phyloP scores from a whole-genome alignment of 139 green algal species.

The Prasinococcaceae sp. region DNA sequence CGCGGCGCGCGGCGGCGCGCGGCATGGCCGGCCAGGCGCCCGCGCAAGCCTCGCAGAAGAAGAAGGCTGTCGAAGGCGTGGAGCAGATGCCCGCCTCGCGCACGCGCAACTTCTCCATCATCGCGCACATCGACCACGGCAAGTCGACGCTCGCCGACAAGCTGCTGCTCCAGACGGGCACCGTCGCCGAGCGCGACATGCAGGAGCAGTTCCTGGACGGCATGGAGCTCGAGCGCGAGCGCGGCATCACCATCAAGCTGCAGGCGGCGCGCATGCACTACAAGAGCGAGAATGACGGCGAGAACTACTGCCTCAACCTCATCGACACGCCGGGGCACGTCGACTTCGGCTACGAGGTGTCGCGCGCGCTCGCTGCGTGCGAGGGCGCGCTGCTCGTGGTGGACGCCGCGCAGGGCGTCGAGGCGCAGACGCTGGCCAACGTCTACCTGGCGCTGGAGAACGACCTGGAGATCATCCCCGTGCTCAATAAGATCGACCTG shows the following conservation, averaged over 20 bases:
- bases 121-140: conserved; percentile 68
- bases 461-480: conserved; percentile 67
- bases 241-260: conserved; percentile 87
- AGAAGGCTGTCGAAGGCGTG: too few relatives aligned
- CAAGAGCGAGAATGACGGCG: too few relatives aligned
- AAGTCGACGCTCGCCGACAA: conserved; percentile 65
- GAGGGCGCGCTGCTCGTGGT: conserved; percentile 95
- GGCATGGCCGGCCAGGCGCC: too few relatives aligned
- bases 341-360: conserved; percentile 76
- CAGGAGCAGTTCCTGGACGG: conserved; percentile 85
- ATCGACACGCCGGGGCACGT: conserved; percentile 85
- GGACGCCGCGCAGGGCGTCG: conserved; percentile 87
- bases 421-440: conserved; percentile 96
- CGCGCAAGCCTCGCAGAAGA: too few relatives aligned
- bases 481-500: conserved; percentile 97
- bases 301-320: conserved; percentile 69
- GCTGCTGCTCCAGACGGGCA: conserved; percentile 60
- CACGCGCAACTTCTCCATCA: conserved; percentile 70
- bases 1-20: too few relatives aligned
- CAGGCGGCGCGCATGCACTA: conserved; percentile 90
- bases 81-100: conserved; percentile 30
- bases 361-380: conserved; percentile 79
- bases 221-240: conserved; percentile 68
- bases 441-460: conserved; percentile 94
- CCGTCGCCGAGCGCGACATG: conserved; percentile 29